Conservation (phyloP, 2,329 filamentous ascomycete genomes). For the Diaporthe sp. region DNA sequence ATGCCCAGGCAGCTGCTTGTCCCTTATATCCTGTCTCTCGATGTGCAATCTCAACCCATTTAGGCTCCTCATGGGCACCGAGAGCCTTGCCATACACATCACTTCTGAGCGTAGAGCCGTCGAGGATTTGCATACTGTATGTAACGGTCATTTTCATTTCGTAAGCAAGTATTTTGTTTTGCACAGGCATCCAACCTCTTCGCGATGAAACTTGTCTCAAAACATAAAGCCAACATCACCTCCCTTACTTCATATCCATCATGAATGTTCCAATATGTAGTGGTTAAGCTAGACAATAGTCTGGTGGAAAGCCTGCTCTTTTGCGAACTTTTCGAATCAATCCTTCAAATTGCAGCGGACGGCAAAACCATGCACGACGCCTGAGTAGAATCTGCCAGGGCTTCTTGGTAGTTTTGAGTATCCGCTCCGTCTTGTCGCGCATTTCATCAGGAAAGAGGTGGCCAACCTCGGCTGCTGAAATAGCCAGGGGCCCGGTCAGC, state of each 20-base stretch:
- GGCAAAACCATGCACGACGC: background rate
- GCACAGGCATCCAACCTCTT: too few relatives aligned
- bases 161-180: too few relatives aligned
- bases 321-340: background rate
- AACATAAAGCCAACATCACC: too few relatives aligned
- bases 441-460: background rate
- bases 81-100: too few relatives aligned
- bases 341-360: background rate
- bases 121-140: too few relatives aligned
- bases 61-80: too few relatives aligned
- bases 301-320: background rate
- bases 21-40: too few relatives aligned
- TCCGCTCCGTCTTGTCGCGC: background rate
- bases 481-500: background rate
- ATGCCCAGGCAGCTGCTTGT: too few relatives aligned
- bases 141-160: too few relatives aligned
- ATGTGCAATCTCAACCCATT: too few relatives aligned
- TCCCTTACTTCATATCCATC: background rate
- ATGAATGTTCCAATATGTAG: background rate
- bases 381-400: background rate
- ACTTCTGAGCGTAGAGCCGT: too few relatives aligned
- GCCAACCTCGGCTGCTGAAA: background rate
- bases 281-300: background rate
- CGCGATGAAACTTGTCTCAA: too few relatives aligned
- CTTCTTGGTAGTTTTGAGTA: background rate